A percentile compares a stretch with the other conserved stretches of the same genome.
These are phyloP conservation scores for Rubia peregrina DNA, from an alignment of 305 asterid genomes.

Conservation along the genomic window DNA sequence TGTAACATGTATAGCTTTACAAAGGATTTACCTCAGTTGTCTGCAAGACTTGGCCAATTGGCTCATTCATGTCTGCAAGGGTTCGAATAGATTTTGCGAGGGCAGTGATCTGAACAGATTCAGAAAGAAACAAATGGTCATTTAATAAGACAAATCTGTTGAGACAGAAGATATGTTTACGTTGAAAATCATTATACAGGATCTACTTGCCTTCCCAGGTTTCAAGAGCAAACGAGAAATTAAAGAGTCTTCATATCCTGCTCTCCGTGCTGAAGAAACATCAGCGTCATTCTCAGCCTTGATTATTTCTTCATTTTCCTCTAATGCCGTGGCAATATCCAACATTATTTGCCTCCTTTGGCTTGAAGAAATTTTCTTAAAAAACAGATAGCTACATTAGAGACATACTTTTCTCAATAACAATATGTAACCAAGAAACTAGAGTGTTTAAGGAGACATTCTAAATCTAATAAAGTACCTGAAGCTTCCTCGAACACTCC, in stretches of 20 bases:
- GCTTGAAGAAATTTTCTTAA: slow-evolving; percentile 39
- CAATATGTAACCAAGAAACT: neutral
- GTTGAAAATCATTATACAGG: neutral
- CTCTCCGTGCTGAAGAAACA: slow-evolving; percentile 37
- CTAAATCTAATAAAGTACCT: slow-evolving; percentile 26
- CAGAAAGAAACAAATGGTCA: slow-evolving; percentile 5
- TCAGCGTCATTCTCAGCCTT: slow-evolving; percentile 45
- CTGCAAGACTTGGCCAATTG: slow-evolving; percentile 43
- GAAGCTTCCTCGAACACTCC: slow-evolving; percentile 45
- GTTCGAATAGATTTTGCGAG: slow-evolving; percentile 52
- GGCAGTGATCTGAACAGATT: slow-evolving; percentile 33
- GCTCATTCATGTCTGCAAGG: slow-evolving; percentile 61
- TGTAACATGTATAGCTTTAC: neutral
- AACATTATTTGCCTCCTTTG: slow-evolving; percentile 50
- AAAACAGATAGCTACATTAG: neutral
- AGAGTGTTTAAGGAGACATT: neutral
- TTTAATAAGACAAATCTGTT: neutral
- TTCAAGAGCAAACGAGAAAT: slow-evolving; percentile 48
- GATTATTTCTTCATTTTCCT: slow-evolving; percentile 34
- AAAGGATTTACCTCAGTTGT: slow-evolving; percentile 46
- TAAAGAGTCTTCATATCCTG: slow-evolving; percentile 46
- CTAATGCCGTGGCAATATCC: slow-evolving; percentile 49
- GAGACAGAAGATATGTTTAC: neutral
- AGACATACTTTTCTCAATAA: neutral
- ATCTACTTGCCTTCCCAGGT: slow-evolving; percentile 43